Evolutionary conservation across 805 yeast species (phyloP).

Genomic region (Scheffersomyces ergatensis): DNA sequence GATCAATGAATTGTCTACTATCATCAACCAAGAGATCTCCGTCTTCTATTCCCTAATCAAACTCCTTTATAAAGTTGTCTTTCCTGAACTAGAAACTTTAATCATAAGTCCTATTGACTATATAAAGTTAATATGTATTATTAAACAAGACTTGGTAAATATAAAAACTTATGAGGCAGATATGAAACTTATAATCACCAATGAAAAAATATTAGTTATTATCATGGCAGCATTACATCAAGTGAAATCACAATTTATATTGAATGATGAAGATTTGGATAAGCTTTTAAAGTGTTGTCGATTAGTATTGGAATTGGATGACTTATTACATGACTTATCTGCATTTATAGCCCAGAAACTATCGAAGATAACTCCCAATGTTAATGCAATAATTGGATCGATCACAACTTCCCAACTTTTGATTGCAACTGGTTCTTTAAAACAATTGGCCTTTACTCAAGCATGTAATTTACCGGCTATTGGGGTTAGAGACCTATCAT

Average conservation of each 20-base stretch:
- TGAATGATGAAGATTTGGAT: constrained; percentile 27
- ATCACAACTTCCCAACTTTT: constrained; percentile 71
- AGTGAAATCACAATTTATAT: constrained; percentile 24
- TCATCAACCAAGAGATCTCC: constrained; percentile 54
- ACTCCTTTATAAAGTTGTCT: constrained; percentile 54
- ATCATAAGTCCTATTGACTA: constrained; percentile 63
- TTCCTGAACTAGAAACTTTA: constrained; percentile 69
- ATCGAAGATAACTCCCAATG: constrained; percentile 71
- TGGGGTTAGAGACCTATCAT: constrained; percentile 50
- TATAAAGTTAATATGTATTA: constrained; percentile 46
- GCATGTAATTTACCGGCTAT: constrained; percentile 81
- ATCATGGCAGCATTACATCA: constrained; percentile 69
- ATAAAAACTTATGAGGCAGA: constrained; percentile 27
- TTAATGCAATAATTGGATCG: constrained; percentile 70
- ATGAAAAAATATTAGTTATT: constrained; percentile 68
- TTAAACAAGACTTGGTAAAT: constrained; percentile 47
- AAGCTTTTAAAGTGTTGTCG: constrained; percentile 45
- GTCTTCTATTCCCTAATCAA: constrained; percentile 49
- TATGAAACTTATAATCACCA: constrained; percentile 45
- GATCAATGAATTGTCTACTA: constrained; percentile 54
- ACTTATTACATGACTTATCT: constrained; percentile 43
- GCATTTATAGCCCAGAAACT: constrained; percentile 56
- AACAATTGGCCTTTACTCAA: constrained; percentile 65
- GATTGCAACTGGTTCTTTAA: constrained; percentile 66
- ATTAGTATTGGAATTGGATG: constrained; percentile 44